Evolutionary conservation across 768 basidiomycete species (phyloP), one percentile per base, ranked within the genome.

Genomic region (Hirschioporus abietinus): DNA sequence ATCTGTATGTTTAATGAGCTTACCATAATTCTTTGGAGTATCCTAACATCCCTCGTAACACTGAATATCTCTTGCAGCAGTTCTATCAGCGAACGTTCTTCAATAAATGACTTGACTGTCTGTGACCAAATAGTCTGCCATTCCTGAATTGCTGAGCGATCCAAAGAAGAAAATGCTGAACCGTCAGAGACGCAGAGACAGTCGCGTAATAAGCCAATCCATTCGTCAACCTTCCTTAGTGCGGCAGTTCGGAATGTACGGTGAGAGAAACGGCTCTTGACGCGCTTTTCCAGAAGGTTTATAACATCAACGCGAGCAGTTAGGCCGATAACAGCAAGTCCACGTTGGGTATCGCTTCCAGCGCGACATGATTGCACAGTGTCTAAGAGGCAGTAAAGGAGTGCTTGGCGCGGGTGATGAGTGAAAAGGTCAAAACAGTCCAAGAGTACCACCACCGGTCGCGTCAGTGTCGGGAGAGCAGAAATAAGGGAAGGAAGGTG

Each of bases 211-310:
- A 87, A 74, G 8, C 72, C 74, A 15, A 85, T 73, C 82, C 89
- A 91, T 20, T 77, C 77, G 3, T 79, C 76, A 0, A 87, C 67
- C 9, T 78, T 78, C 5, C 78, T 72, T 1, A 89, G 87, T 17
- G 91, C 85, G 0, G 87, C 83, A 7, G 93, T 88, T 61, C 93
- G 86, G 66, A 96, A 82, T 71, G 94, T 92, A 65, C 97, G 83
- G 35, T 95, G 94, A 1, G 96, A 98, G 78, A 99, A 99, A 2
- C 97, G 87, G 70, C 95, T 97, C 77, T 99, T 97, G 63, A 99
- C 97, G 59, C 97, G 84, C 76, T 99, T 99, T 76, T 99, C 97
- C 20, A 99, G 81, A 1, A 92, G 78, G 69, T 92, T 91, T 67
- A 98, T 84, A 20, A 93, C 91, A 72, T 99, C 95, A 25, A 96